These are phyloP conservation scores for Aquanectria penicillioides DNA, from an alignment of 2,329 filamentous ascomycete species.

Conservation along the genomic window DNA sequence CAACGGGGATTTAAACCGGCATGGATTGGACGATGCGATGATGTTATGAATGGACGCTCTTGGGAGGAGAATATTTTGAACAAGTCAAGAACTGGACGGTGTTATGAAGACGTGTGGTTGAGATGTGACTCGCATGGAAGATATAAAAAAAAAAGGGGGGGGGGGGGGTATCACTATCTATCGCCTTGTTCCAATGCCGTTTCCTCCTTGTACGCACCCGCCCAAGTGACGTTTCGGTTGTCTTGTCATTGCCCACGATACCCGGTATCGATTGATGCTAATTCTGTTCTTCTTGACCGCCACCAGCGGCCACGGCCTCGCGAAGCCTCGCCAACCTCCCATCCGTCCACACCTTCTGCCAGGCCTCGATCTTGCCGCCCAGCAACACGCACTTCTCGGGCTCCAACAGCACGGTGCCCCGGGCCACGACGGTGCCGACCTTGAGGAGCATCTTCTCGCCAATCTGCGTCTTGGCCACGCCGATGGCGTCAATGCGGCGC, in stretches of 20 bases:
- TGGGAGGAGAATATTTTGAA: no score
- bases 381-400: constrained; percentile 74
- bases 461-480: constrained; percentile 72
- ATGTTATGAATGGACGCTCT: constrained; percentile 6
- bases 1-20: constrained; percentile 34
- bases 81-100: no score
- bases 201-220: neutral
- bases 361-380: constrained; percentile 86
- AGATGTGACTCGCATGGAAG: no score
- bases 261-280: no score
- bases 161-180: no score
- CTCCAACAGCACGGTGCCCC: constrained; percentile 83
- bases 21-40: constrained; percentile 9
- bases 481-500: constrained; percentile 70
- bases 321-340: constrained; percentile 76
- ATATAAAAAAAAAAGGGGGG: constrained; percentile 9
- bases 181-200: constrained; percentile 11
- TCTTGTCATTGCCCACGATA: no score
- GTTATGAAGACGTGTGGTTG: no score
- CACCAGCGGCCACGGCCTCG: no score
- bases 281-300: no score
- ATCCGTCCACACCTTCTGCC: constrained; percentile 82
- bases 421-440: constrained; percentile 71
- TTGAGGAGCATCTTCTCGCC: constrained; percentile 84
- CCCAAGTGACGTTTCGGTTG: no score